Evolutionary conservation across 1,284 basidiomycete species (phyloP).

Genomic region (Ceratobasidium sp.): DNA sequence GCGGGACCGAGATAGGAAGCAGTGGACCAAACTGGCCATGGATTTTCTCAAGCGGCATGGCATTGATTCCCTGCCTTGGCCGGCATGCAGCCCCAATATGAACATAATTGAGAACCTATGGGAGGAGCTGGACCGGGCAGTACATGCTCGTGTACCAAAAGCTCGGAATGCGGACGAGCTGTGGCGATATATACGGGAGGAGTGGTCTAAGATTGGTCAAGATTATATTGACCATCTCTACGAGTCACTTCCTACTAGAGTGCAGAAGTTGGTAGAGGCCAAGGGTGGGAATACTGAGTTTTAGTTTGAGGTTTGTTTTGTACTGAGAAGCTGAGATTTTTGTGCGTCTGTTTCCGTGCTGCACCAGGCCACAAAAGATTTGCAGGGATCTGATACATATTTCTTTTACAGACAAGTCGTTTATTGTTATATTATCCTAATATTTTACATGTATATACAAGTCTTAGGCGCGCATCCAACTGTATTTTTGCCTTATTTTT

Average conservation of each 20-base stretch:
- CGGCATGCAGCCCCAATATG: slow-evolving; percentile 55
- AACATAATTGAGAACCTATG: slow-evolving; percentile 57
- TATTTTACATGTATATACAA: neutral
- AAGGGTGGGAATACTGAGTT: slow-evolving; percentile 49
- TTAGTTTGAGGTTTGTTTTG: slow-evolving; percentile 38
- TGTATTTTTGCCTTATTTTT: neutral
- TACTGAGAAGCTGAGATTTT: neutral
- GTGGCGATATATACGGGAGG: slow-evolving; percentile 50
- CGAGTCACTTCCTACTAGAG: slow-evolving; percentile 46
- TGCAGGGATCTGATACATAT: neutral
- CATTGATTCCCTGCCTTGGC: slow-evolving; percentile 53
- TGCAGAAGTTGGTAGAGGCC: slow-evolving; percentile 46
- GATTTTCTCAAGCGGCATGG: slow-evolving; percentile 54
- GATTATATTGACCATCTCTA: slow-evolving; percentile 46
- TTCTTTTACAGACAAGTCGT: neutral
- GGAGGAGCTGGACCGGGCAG: slow-evolving; percentile 50
- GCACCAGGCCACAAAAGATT: neutral
- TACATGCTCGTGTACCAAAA: slow-evolving; percentile 44
- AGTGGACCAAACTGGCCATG: slow-evolving; percentile 50
- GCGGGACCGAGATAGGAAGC: slow-evolving; percentile 57
- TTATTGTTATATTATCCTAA: neutral
- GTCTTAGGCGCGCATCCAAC: neutral
- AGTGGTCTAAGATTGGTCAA: slow-evolving; percentile 46
- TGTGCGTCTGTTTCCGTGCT: neutral
- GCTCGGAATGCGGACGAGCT: slow-evolving; percentile 50